phyloP scores from a whole-genome alignment of 225 moss, liverwort and hornwort species.

The Marchantia paleacea region DNA sequence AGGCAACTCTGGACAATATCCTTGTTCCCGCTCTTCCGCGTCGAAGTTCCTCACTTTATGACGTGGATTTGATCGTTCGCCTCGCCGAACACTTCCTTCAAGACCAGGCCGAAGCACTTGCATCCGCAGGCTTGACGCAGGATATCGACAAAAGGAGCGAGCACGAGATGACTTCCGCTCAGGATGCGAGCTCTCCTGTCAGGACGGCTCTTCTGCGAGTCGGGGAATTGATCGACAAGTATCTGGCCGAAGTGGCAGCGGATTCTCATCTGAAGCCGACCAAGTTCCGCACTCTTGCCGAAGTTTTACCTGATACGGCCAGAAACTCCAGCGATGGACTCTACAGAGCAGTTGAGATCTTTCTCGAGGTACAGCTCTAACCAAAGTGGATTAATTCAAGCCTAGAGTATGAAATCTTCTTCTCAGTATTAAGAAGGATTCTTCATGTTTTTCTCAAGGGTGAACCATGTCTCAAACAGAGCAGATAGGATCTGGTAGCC shows the following conservation, averaged over 20 bases:
- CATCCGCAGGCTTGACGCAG: conserved; percentile 19
- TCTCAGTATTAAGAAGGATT: not conserved
- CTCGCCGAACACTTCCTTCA: conserved; percentile 77
- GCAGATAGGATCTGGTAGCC: too few relatives aligned
- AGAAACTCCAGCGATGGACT: conserved; percentile 79
- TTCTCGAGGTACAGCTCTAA: conserved; percentile 61
- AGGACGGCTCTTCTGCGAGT: conserved; percentile 62
- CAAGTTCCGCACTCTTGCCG: conserved; percentile 76
- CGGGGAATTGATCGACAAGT: conserved; percentile 84
- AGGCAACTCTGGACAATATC: conserved; percentile 81
- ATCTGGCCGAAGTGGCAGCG: conserved; percentile 84
- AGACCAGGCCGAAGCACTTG: conserved; percentile 69
- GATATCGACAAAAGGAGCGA: conserved; percentile 11
- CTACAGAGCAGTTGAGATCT: conserved; percentile 88
- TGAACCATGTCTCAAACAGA: not conserved
- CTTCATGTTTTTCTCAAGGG: not conserved
- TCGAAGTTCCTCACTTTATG: conserved; percentile 73
- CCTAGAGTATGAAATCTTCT: not conserved
- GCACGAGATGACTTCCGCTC: conserved; percentile 30
- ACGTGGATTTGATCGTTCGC: conserved; percentile 80
- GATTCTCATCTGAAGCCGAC: conserved; percentile 63
- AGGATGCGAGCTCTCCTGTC: conserved; percentile 63
- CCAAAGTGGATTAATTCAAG: not conserved
- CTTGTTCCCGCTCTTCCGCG: conserved; percentile 75
- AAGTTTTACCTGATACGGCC: conserved; percentile 77